Percentiles rank a stretch among this genome's conserved stretches.
Evolutionary conservation across 768 basidiomycete species (phyloP).

Genomic region (Leccinellum luteum): DNA sequence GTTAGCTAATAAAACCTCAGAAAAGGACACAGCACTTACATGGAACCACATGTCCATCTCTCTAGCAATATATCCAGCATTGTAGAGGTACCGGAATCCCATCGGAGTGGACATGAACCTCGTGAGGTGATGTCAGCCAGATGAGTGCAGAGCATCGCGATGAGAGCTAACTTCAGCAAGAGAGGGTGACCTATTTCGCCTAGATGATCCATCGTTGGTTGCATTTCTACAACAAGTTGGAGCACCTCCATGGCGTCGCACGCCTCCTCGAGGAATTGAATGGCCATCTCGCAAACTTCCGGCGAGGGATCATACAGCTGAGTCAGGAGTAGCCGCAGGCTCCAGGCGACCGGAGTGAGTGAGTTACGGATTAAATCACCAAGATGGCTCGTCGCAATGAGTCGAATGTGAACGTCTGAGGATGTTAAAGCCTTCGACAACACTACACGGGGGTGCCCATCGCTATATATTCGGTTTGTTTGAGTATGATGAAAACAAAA

Average conservation of each 20-base stretch:
- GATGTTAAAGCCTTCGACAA: conserved; percentile 94
- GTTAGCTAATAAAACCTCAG: conserved; percentile 5
- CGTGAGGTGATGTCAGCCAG: background rate
- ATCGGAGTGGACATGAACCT: conserved; percentile 95
- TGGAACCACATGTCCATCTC: conserved; percentile 98
- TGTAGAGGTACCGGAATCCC: conserved; percentile 90
- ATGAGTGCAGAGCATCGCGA: background rate
- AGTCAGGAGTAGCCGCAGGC: conserved; percentile 84
- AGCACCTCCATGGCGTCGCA: conserved; percentile 72
- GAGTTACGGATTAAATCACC: conserved; percentile 74
- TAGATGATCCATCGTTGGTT: conserved; percentile 92
- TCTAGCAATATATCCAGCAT: conserved; percentile 88
- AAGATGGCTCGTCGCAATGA: conserved; percentile 86
- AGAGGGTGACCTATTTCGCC: conserved; percentile 90
- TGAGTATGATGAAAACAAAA: conserved; percentile 1
- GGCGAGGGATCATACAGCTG: conserved; percentile 92
- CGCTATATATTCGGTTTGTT: conserved; percentile 45
- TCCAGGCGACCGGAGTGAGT: conserved; percentile 75
- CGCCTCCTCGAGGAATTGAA: conserved; percentile 84
- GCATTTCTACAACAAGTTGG: conserved; percentile 89
- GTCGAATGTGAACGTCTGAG: conserved; percentile 83
- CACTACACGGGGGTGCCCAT: conserved; percentile 92
- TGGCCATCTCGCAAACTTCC: conserved; percentile 89
- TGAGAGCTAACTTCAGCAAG: conserved; percentile 67
- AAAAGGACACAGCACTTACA: conserved; percentile 43